Conservation (phyloP, 495 filamentous ascomycete species). For the Choiromyces venosus region DNA sequence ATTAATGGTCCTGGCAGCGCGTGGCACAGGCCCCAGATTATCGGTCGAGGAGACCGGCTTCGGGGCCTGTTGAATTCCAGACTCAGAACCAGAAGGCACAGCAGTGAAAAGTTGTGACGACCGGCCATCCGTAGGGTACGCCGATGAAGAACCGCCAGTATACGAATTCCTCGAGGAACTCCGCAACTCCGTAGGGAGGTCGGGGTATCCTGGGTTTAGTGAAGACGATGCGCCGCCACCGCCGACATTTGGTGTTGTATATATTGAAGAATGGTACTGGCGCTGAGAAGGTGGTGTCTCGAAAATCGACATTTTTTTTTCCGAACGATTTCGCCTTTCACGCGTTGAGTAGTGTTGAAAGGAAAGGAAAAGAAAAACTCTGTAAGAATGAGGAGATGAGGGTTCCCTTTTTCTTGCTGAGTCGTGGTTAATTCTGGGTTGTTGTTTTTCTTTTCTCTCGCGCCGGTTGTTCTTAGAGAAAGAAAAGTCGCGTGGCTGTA, state of each 20-base stretch:
- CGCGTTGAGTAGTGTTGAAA: not conserved
- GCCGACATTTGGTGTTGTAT: slow-evolving; percentile 37
- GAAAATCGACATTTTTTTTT: slow-evolving; percentile 31
- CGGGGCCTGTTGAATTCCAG: slow-evolving; percentile 9
- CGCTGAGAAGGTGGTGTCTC: slow-evolving; percentile 40
- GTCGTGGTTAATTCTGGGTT: not conserved
- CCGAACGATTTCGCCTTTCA: not conserved
- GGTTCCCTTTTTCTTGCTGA: not conserved
- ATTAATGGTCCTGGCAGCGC: slow-evolving; percentile 79
- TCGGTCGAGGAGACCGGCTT: slow-evolving; percentile 28
- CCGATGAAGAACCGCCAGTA: slow-evolving; percentile 11
- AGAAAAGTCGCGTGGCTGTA: not conserved
- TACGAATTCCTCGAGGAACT: slow-evolving; percentile 18
- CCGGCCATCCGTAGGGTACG: slow-evolving; percentile 20
- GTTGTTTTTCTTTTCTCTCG: not conserved
- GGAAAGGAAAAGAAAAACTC: not conserved
- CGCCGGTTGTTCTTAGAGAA: not conserved
- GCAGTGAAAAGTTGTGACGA: slow-evolving; percentile 18
- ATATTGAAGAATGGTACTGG: slow-evolving; percentile 37
- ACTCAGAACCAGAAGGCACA: slow-evolving; percentile 6
- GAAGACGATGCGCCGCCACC: slow-evolving; percentile 34
- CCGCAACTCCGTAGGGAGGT: slow-evolving; percentile 36
- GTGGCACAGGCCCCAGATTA: slow-evolving; percentile 60
- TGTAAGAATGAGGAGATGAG: not conserved
- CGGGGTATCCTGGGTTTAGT: slow-evolving; percentile 24